These are phyloP conservation scores for Mortierella sp. DNA, from an alignment of 371 early-diverging fungal genomes.

Conservation along the genomic window DNA sequence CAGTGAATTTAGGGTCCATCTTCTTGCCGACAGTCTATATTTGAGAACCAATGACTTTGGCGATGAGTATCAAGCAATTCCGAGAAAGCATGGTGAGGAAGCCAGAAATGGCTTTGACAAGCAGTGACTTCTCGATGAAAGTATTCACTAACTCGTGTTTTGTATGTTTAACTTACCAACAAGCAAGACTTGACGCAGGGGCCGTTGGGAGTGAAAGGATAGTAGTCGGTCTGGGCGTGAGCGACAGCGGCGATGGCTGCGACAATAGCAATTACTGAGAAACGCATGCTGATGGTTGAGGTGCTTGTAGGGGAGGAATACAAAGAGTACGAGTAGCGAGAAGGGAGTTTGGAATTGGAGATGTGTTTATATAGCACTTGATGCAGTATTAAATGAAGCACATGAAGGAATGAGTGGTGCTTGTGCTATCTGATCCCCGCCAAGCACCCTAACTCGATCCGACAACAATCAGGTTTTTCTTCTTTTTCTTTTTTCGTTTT, in stretches of 20 bases:
- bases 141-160: not conserved
- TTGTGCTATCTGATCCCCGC: not conserved
- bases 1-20: slow-evolving; percentile 24
- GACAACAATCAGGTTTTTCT: slow-evolving; percentile 5
- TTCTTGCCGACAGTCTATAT: slow-evolving; percentile 29
- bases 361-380: not conserved
- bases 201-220: slow-evolving; percentile 36
- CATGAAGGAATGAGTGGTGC: not conserved
- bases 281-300: slow-evolving; percentile 10
- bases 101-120: not conserved
- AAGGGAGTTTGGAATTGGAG: slow-evolving; percentile 3
- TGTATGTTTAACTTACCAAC: slow-evolving; percentile 7
- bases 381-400: not conserved
- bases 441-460: no score
- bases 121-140: not conserved
- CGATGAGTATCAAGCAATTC: not conserved
- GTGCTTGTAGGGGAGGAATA: not conserved
- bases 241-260: slow-evolving; percentile 24
- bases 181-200: slow-evolving; percentile 33
- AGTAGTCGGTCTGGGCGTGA: slow-evolving; percentile 23
- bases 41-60: not conserved
- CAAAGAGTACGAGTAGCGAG: not conserved
- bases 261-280: slow-evolving; percentile 19
- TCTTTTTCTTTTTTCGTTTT: not conserved
- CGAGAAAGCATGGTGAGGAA: not conserved